Conservation (phyloP, 192 early-diverging fungal species). For the Lobosporangium transversale region DNA sequence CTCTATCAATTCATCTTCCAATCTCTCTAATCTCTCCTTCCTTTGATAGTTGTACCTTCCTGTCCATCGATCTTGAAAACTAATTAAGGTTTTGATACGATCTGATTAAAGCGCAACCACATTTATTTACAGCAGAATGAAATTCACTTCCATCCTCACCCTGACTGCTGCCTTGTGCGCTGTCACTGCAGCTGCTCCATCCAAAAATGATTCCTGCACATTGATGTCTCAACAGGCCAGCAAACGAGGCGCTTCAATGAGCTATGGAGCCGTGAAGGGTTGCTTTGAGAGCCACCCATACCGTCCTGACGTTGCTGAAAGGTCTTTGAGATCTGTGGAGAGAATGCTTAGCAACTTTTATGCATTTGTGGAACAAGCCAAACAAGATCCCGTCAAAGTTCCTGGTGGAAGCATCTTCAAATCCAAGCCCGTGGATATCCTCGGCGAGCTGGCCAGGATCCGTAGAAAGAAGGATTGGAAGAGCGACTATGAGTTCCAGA, state of each 20-base stretch:
- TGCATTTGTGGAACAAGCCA: conserved; percentile 31
- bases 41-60: too few species aligned
- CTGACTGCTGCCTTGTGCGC: conserved; percentile 60
- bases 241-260: not conserved
- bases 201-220: conserved; percentile 4
- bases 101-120: conserved; percentile 23
- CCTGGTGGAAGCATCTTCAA: conserved; percentile 9
- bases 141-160: conserved; percentile 57
- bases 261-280: conserved; percentile 14
- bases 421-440: conserved; percentile 12
- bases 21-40: not conserved
- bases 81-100: too few species aligned
- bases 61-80: not conserved
- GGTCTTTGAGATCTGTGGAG: conserved; percentile 14
- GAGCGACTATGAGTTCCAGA: conserved; percentile 40
- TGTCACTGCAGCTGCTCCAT: conserved; percentile 18
- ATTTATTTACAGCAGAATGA: conserved; percentile 60
- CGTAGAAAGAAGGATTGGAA: conserved; percentile 21
- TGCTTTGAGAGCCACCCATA: conserved; percentile 22
- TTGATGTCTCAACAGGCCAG: conserved; percentile 10
- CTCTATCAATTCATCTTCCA: too few species aligned
- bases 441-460: conserved; percentile 25
- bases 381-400: not conserved
- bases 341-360: conserved; percentile 33
- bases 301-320: conserved; percentile 17